Base-by-base conservation (phyloP, 495 filamentous ascomycete species). In the Tuber aestivum region DNA sequence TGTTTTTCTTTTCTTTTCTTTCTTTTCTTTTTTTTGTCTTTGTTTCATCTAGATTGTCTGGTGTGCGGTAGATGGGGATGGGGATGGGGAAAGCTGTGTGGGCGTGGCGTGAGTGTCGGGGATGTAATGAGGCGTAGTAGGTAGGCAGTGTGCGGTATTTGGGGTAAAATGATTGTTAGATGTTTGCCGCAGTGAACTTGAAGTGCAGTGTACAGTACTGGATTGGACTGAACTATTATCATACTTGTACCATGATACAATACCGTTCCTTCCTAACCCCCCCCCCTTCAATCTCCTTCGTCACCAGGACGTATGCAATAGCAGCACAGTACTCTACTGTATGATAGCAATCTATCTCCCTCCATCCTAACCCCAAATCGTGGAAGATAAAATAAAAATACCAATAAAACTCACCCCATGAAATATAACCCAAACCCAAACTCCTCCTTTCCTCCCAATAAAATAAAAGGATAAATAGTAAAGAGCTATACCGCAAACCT, bases 241-340 rank as follows among this genome's bases (percentile, higher is more conserved):
- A n/a, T n/a, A n/a, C n/a, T n/a, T n/a, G n/a, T 65, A 32, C 27
- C n/a, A 65, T 65, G 32, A 65, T 65, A 65, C 56, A 65, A 65
- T 65, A 65, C 56, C 56, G 56, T 65, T 32, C 56, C 27, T 65
- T 65, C 56, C 56, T 32, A 23, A 8, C 7, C 23, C 23, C 23
- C 48, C 9, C 7, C 21, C 7, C 7, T 9, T 27, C 56, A n/a
- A 14, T 14, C 27, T 18, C 56, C n/a, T 16, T 12, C 56, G 56
- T 65, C 56, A 32, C 56, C 56, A 32, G 56, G 56, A 65, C 56
- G 56, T 65, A 16, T 65, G 12, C 18, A 32, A 27, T 16, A 27
- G 56, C n/a, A 65, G 56, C n/a, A n/a, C n/a, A n/a, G n/a, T n/a
- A n/a, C n/a, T n/a, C n/a, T 65, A 65, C 12, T 18, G 14, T 16